Percentiles rank a stretch among this genome's conserved stretches.
phyloP scores from a whole-genome alignment of 2,329 filamentous ascomycete species.

The Venturia nashicola region DNA sequence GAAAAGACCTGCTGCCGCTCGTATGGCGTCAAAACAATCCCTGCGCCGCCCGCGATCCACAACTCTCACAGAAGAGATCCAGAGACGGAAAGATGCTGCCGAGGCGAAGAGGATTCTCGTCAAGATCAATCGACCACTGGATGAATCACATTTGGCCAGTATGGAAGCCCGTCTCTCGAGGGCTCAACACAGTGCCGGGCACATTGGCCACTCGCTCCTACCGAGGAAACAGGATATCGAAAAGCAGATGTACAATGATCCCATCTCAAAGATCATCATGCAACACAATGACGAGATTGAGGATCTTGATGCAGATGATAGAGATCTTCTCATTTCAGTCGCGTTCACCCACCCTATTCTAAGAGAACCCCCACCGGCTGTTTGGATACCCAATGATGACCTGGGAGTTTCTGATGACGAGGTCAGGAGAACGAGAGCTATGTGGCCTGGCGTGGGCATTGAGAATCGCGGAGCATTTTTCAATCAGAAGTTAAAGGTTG shows the following conservation, averaged over 20 bases:
- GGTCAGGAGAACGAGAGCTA: slow-evolving; percentile 13
- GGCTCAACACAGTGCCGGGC: neutral
- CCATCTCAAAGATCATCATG: slow-evolving; percentile 9
- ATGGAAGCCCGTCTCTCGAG: neutral
- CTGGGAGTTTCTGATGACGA: slow-evolving; percentile 15
- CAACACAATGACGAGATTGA: slow-evolving; percentile 74
- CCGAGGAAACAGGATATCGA: slow-evolving; percentile 25
- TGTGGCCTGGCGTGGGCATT: slow-evolving; percentile 14
- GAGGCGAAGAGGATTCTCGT: slow-evolving; percentile 4
- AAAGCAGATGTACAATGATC: slow-evolving; percentile 43
- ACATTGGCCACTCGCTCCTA: slow-evolving; percentile 4
- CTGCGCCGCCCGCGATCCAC: neutral
- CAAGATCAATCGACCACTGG: slow-evolving; percentile 7
- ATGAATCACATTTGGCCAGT: neutral
- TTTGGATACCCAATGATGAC: slow-evolving; percentile 8
- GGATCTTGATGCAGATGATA: slow-evolving; percentile 79
- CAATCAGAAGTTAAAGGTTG: slow-evolving; percentile 16
- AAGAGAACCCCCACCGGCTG: neutral
- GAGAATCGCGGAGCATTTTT: slow-evolving; percentile 16
- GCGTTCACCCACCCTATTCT: slow-evolving; percentile 8
- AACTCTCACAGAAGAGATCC: neutral
- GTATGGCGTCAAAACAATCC: neutral
- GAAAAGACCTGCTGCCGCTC: neutral
- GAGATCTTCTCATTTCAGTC: slow-evolving; percentile 58
- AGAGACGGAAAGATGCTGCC: slow-evolving; percentile 4